Evolutionary conservation across 2,329 filamentous ascomycete species (phyloP).

Genomic region (Cladosporium sp.): DNA sequence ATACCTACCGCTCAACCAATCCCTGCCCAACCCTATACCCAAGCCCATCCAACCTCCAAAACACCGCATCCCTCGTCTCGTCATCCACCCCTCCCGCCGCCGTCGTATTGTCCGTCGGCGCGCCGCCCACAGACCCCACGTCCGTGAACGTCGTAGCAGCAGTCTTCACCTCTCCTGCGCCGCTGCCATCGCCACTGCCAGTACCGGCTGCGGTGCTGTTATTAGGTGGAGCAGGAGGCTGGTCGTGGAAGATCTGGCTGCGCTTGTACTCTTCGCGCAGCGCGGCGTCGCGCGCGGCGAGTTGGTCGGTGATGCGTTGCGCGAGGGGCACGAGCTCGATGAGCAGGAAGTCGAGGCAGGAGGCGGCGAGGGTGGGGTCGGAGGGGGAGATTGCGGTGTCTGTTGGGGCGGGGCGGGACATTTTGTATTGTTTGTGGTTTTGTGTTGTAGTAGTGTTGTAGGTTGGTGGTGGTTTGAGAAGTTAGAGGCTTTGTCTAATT

Average conservation of each 20-base stretch:
- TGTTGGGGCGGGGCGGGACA: conserved; percentile 12
- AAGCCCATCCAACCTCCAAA: conserved; percentile 77
- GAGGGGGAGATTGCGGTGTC: neutral
- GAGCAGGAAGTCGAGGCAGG: conserved; percentile 89
- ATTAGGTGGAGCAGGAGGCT: conserved; percentile 10
- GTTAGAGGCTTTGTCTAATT: too few relatives aligned
- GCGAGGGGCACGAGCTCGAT: conserved; percentile 97
- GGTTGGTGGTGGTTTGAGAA: too few relatives aligned
- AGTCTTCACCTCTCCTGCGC: neutral
- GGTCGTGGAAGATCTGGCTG: conserved; percentile 33
- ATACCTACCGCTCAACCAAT: conserved; percentile 77
- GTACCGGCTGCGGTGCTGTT: neutral
- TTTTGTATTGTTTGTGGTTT: neutral
- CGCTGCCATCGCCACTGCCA: neutral
- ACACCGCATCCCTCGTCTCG: conserved; percentile 80
- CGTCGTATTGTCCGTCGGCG: conserved; percentile 14
- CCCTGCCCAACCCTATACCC: conserved; percentile 93
- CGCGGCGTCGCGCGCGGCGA: conserved; percentile 56
- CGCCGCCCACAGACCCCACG: conserved; percentile 12
- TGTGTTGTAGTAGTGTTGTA: neutral
- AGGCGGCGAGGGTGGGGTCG: conserved; percentile 62
- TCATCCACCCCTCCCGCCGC: conserved; percentile 57
- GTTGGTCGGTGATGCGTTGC: conserved; percentile 77
- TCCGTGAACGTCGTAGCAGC: neutral
- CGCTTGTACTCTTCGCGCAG: conserved; percentile 37